A percentile compares a stretch with the other conserved stretches of the same genome.
Conservation (phyloP, 805 yeast genomes). For the Candida sphagnicola region DNA sequence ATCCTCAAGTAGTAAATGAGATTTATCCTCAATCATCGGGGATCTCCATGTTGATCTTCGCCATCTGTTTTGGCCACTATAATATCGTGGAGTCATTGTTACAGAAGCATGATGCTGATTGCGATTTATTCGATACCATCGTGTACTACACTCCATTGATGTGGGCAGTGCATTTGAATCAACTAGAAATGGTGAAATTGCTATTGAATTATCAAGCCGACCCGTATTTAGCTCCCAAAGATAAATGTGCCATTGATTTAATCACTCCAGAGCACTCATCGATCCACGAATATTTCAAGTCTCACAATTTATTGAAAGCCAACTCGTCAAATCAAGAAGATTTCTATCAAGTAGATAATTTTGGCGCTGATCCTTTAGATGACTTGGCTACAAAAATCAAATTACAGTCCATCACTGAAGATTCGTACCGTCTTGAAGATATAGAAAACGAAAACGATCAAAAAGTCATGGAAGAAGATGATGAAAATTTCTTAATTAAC, state of each 20-base stretch:
- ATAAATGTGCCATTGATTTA: slow-evolving; percentile 53
- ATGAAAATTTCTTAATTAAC: slow-evolving; percentile 25
- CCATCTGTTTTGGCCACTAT: slow-evolving; percentile 50
- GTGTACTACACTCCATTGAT: slow-evolving; percentile 65
- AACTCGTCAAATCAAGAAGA: slow-evolving; percentile 14
- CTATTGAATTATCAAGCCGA: slow-evolving; percentile 65
- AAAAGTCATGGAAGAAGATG: slow-evolving; percentile 15
- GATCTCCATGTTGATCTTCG: slow-evolving; percentile 39
- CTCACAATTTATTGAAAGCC: slow-evolving; percentile 37
- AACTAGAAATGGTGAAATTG: slow-evolving; percentile 49
- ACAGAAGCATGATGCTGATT: slow-evolving; percentile 39
- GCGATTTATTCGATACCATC: slow-evolving; percentile 47
- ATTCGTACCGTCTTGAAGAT: slow-evolving; percentile 6
- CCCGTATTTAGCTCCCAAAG: slow-evolving; percentile 35
- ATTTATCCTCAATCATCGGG: slow-evolving; percentile 29
- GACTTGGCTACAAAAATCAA: slow-evolving; percentile 31
- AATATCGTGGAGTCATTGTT: slow-evolving; percentile 46
- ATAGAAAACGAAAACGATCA: slow-evolving; percentile 11
- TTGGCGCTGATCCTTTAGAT: slow-evolving; percentile 28
- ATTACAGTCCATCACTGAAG: slow-evolving; percentile 27
- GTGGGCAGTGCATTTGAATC: slow-evolving; percentile 79
- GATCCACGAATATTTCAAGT: slow-evolving; percentile 55
- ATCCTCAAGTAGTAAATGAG: slow-evolving; percentile 18
- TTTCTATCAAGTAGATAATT: slow-evolving; percentile 16
- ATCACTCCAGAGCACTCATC: slow-evolving; percentile 48